These are phyloP conservation scores for Aspergillus flavus DNA, from an alignment of 2,329 filamentous ascomycete species.

Conservation along the genomic window DNA sequence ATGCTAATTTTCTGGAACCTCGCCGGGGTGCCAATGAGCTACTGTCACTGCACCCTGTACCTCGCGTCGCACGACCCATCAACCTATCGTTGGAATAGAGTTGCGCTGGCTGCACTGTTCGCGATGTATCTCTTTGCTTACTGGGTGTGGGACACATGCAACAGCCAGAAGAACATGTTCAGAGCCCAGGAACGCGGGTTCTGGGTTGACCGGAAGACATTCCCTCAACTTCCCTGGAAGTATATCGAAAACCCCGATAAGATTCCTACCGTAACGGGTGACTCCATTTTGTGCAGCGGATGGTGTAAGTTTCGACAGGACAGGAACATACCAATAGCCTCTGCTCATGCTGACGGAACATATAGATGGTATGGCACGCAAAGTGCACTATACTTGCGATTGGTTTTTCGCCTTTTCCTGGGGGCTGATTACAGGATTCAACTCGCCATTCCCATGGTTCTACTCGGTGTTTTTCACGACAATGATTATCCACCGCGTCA, in stretches of 20 bases:
- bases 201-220: conserved; percentile 68
- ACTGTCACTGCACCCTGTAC: conserved; percentile 91
- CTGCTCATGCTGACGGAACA: conserved; percentile 5
- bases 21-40: conserved; percentile 84
- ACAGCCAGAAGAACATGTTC: conserved; percentile 92
- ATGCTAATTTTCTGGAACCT: conserved; percentile 98
- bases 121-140: conserved; percentile 77
- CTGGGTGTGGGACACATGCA: conserved; percentile 89
- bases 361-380: conserved; percentile 68
- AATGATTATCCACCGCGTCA: conserved; percentile 79
- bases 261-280: conserved; percentile 71
- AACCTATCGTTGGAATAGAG: conserved; percentile 73
- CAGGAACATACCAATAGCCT: background rate
- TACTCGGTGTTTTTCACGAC: conserved; percentile 76
- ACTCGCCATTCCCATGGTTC: conserved; percentile 84
- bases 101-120: conserved; percentile 64
- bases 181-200: conserved; percentile 75
- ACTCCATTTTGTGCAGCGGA: conserved; percentile 77
- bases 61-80: conserved; percentile 78
- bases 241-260: conserved; percentile 75
- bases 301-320: conserved; percentile 63
- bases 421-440: conserved; percentile 78
- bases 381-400: conserved; percentile 80
- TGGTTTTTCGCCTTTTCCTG: conserved; percentile 74
- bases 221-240: conserved; percentile 86